These are phyloP conservation scores for Cudoniella acicularis DNA, from an alignment of 495 filamentous ascomycete genomes.

Conservation along the genomic window DNA sequence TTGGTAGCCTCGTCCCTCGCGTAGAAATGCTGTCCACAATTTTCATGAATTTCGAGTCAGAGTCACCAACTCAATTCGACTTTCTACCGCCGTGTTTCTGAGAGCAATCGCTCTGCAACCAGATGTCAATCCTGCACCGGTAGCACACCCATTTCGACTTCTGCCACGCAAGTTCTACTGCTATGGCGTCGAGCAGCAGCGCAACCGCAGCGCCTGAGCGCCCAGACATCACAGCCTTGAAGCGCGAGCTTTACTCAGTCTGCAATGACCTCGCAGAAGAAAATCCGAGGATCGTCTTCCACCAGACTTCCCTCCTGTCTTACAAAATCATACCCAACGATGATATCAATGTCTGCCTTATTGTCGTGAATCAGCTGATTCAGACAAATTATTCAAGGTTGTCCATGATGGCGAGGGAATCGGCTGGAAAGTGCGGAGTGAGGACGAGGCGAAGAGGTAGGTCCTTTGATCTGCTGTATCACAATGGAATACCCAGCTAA, in stretches of 20 bases:
- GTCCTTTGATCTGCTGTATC: slow-evolving; percentile 12
- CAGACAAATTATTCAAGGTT: slow-evolving; percentile 66
- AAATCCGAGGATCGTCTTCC: slow-evolving; percentile 48
- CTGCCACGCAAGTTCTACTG: not conserved
- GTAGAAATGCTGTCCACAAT: not conserved
- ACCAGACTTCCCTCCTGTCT: slow-evolving; percentile 62
- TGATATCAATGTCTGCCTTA: slow-evolving; percentile 53
- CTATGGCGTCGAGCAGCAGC: slow-evolving; percentile 17
- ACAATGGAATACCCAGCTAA: not conserved
- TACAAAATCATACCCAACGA: slow-evolving; percentile 57
- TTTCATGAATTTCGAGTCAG: slow-evolving; percentile 5
- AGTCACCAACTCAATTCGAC: not conserved
- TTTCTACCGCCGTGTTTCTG: not conserved
- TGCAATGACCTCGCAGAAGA: slow-evolving; percentile 13
- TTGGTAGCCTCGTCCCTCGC: slow-evolving; percentile 14
- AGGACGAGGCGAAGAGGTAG: slow-evolving; percentile 70
- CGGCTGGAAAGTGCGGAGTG: slow-evolving; percentile 63
- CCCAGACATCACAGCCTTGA: slow-evolving; percentile 16
- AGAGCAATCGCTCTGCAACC: slow-evolving; percentile 1
- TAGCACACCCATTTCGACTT: slow-evolving; percentile 5
- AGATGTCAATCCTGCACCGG: slow-evolving; percentile 16
- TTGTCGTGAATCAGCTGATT: slow-evolving; percentile 58
- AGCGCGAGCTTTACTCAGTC: slow-evolving; percentile 11
- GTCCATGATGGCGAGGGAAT: slow-evolving; percentile 50
- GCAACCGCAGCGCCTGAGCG: not conserved